Percentiles rank a stretch among this genome's conserved stretches.
phyloP scores from a whole-genome alignment of 2,329 filamentous ascomycete species.

The Pseudocercospora cruenta region DNA sequence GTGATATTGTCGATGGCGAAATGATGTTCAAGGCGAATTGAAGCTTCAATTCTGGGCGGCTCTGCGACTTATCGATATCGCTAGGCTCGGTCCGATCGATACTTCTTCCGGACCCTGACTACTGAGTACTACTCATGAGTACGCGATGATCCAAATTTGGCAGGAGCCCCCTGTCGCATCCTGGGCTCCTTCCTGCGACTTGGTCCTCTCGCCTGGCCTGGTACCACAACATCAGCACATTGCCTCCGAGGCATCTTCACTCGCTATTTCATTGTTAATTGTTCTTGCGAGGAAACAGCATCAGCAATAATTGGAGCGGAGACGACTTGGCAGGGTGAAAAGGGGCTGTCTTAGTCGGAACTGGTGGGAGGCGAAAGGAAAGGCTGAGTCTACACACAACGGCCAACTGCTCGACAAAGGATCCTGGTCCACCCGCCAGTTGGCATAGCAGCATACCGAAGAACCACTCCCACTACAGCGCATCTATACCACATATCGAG shows the following conservation, averaged over 20 bases:
- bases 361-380: background rate
- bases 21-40: background rate
- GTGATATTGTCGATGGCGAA: background rate
- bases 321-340: background rate
- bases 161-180: background rate
- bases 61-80: conserved; percentile 1
- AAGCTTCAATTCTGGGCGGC: conserved; percentile 2
- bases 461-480: background rate
- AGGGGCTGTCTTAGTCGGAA: background rate
- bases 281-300: conserved; percentile 1
- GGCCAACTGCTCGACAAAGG: background rate
- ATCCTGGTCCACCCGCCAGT: conserved; percentile 1
- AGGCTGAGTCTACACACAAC: background rate
- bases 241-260: background rate
- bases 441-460: conserved; percentile 5
- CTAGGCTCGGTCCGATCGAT: background rate
- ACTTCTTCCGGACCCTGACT: background rate
- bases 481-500: background rate
- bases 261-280: background rate
- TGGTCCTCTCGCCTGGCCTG: background rate
- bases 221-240: background rate
- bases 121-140: too few relatives aligned
- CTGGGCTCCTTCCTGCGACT: background rate
- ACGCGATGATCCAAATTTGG: background rate
- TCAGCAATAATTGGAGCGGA: background rate